Evolutionary conservation across 768 basidiomycete species (phyloP).

Genomic region (Tricholoma sp.): DNA sequence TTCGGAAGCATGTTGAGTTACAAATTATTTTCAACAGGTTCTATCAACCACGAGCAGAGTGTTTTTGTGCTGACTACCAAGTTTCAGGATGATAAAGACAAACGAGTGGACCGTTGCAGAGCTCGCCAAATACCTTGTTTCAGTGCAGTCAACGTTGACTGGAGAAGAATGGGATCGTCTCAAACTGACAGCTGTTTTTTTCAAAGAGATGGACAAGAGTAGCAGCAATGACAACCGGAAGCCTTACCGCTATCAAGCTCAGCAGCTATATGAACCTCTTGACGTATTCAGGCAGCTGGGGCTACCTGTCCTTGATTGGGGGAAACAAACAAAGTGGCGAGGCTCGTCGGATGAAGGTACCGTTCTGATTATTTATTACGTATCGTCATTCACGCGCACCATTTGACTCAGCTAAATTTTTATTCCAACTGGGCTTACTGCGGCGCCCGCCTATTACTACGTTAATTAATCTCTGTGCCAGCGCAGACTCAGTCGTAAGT

Average conservation of each 20-base stretch:
- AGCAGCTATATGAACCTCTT: constrained; percentile 81
- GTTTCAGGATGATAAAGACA: constrained; percentile 77
- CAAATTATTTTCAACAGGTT: constrained; percentile 90
- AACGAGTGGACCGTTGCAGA: constrained; percentile 88
- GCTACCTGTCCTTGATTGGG: constrained; percentile 88
- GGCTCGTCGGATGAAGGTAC: constrained; percentile 81
- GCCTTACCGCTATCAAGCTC: constrained; percentile 51
- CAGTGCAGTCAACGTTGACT: constrained; percentile 56
- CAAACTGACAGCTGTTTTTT: constrained; percentile 75
- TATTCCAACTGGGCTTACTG: constrained; percentile 66
- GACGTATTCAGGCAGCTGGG: constrained; percentile 66
- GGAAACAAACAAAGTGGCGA: constrained; percentile 72
- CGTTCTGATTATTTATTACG: constrained; percentile 4
- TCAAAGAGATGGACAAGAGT: constrained; percentile 38
- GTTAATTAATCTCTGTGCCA: constrained; percentile 66
- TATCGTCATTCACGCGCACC: neutral
- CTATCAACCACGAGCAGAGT: constrained; percentile 8
- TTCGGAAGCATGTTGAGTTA: constrained; percentile 87
- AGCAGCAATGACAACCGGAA: constrained; percentile 24
- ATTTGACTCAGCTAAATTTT: constrained; percentile 60
- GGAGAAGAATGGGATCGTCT: constrained; percentile 43
- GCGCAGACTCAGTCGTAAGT: constrained; percentile 35
- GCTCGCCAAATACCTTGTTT: constrained; percentile 82
- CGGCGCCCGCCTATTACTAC: constrained; percentile 63
- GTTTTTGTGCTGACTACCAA: neutral